Base-by-base conservation (phyloP, 345 rosid species). In the Pistacia integerrima region DNA sequence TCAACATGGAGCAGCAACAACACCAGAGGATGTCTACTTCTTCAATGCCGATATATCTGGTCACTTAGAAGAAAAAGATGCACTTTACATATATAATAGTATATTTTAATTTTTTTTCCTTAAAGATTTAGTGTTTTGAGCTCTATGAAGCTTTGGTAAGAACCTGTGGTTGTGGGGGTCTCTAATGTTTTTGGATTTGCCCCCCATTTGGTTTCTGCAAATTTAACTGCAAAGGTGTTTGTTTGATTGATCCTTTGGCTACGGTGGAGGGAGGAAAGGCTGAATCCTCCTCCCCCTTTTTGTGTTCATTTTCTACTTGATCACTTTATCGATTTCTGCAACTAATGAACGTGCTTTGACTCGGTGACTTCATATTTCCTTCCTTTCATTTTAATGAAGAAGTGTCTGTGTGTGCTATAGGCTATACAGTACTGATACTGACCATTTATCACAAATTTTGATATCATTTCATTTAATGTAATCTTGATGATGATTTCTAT, bases 41-140 rank as follows among this genome's bases (percentile, higher is more conserved):
- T 55, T 75, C 89, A 67, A 18, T 77, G 16, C 94, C 94, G 17
- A 89, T 91, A 73, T 91, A 89, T 82, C 80, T 91, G 75, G 94
- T 91, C 74, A 91, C 92, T 72, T 88, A 78, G 73, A 49, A 20
- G 60, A n/a, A 33, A 16, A 17, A 11, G 46, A 6, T 9, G 44
- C 0, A 11, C 17, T 33, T 54, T 3, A 5, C 30, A n/a, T 17
- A 48, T n/a, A 33, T 3, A 8, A 48, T 67, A 30, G 33, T 30
- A 30, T 30, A 30, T 30, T 30, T 30, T 30, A 30, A 30, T 30
- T 30, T 51, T 22, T n/a, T 41, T 57, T 36, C 16, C 10, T 18
- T 18, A 35, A 9, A 13, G 10, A 62, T 35, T 22, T 14, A 3
- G 61, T 52, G 25, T 64, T 64, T 65, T 74, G 54, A 54, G 56